Base-by-base conservation (phyloP, 805 yeast species). In the Starmerella asiatica region DNA sequence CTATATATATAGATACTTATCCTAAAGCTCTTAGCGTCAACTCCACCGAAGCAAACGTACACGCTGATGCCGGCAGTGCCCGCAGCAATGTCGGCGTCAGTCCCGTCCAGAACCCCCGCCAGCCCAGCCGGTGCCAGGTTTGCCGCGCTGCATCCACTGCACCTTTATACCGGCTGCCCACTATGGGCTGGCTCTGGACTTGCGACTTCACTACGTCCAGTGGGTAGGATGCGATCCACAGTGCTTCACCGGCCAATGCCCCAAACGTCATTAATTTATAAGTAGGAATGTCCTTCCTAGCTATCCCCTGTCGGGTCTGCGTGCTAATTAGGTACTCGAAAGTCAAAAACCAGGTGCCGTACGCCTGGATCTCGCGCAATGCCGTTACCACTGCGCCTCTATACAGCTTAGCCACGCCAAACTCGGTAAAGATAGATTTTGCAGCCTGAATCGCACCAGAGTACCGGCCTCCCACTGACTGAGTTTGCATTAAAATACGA, bases 21-120 rank as follows among this genome's bases (percentile, higher is more conserved):
- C 56, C 60, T 27, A 60, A 39, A 15, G 60, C 46, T 37, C 88
- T 59, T 44, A 79, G 56, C 0, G 83, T 76, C 40, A 73, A 61
- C 52, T 79, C 88, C 2, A 79, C 86, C 12, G 79, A 72, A 2
- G 85, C 81, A 64, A 79, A 79, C 0, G 88, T 79, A 14, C 81
- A 81, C 1, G 86, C 83, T 43, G 77, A 76, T 0, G 83, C 81
- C 48, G 78, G 83, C 14, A 69, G 56, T 40, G 78, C 83, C 38
- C 83, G 57, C 11, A 71, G 39, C 7, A 73, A 49, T 0, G 83
- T 76, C 36, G 78, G 71, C 11, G 61, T 56, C 14, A 66, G 55
- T 1, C 83, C 83, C 41, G 78, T 59, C 57, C 69, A 73, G 21
- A 76, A 53, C 0, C 82, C 83, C 15, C 42, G 35, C 5, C 47